Evolutionary conservation across 345 rosid species (phyloP), one percentile per base, ranked within the genome.

Genomic region (Linum usitatissimum): DNA sequence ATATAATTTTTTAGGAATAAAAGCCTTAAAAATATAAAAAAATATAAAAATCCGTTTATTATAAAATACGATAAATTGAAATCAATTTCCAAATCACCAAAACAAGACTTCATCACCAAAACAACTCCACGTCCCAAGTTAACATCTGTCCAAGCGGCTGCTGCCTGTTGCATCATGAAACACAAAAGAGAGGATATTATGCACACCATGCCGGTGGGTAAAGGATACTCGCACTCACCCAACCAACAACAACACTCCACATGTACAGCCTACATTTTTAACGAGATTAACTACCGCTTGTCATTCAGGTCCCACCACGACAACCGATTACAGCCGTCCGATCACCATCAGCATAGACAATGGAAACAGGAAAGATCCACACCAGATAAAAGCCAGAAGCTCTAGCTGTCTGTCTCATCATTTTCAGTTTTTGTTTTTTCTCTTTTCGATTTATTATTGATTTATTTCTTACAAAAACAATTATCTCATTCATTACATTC

Each of bases 271-370:
- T 45, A 8, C 8, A 57, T 12, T 45, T 14, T 31, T 53, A 51
- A 63, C 57, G 60, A 62, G 19, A 28, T 68, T 62, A 67, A 68
- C 71, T 30, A 56, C 30, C 66, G 15, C 10, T 34, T 15, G 21
- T 30, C 55, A 18, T n/a, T 23, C 23, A 3, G 31, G 53, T 28
- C 17, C 66, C 57, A 49, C 23, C 39, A 18, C 5, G 6, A 30
- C 3, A 63, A 9, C 66, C n/a, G 17, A 42, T 48, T 58, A 12
- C 48, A 17, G 48, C 71, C 62, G 62, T 62, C 36, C 3, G 63
- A 55, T 68, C 10, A 9, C 12, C 53, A 6, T n/a, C 60, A 57
- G 0, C 14, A 13, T 8, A 38, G 3, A 34, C 13, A 3, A 8
- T 7, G 10, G 34, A 20, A n/a, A 21, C 2, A 5, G 20, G 53